Evolutionary conservation across 176 grass and related monocot genomes (phyloP).

Genomic region (Oryza glumipatula): DNA sequence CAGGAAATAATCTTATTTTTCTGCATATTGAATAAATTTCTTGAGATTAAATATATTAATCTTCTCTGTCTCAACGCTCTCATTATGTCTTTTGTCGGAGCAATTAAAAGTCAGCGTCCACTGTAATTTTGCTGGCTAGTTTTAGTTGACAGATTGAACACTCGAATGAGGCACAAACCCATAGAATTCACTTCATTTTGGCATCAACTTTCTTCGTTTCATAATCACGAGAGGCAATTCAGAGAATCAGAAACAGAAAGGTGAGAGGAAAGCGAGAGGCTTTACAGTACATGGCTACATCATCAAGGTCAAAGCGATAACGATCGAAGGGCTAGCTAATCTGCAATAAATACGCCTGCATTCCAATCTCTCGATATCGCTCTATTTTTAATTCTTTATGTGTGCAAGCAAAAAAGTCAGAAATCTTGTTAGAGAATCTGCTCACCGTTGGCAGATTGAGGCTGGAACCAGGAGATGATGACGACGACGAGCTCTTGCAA

Average conservation of each 20-base stretch:
- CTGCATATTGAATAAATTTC: background rate
- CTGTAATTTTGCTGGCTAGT: background rate
- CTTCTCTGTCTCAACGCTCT: background rate
- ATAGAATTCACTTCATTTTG: background rate
- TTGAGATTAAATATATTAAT: background rate
- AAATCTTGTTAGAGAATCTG: conserved; percentile 38
- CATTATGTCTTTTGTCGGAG: background rate
- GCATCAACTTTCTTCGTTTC: conserved; percentile 21
- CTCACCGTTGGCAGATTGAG: conserved; percentile 20
- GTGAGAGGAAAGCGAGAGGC: background rate
- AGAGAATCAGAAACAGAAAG: background rate
- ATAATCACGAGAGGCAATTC: background rate
- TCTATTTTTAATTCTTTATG: conserved; percentile 6
- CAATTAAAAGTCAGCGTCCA: conserved; percentile 18
- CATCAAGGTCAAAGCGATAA: conserved; percentile 29
- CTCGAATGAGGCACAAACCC: background rate
- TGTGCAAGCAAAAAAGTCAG: conserved; percentile 37
- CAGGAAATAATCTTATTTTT: background rate
- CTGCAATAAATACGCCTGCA: conserved; percentile 39
- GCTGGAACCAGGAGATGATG: background rate
- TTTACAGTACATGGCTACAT: background rate
- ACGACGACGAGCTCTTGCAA: background rate
- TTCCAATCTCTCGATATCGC: conserved; percentile 17
- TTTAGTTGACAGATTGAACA: background rate
- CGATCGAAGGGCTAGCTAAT: conserved; percentile 7